Evolutionary conservation across 2,329 filamentous ascomycete species (phyloP), one percentile per base, ranked within the genome.

Genomic region (Scedosporium apiospermum): DNA sequence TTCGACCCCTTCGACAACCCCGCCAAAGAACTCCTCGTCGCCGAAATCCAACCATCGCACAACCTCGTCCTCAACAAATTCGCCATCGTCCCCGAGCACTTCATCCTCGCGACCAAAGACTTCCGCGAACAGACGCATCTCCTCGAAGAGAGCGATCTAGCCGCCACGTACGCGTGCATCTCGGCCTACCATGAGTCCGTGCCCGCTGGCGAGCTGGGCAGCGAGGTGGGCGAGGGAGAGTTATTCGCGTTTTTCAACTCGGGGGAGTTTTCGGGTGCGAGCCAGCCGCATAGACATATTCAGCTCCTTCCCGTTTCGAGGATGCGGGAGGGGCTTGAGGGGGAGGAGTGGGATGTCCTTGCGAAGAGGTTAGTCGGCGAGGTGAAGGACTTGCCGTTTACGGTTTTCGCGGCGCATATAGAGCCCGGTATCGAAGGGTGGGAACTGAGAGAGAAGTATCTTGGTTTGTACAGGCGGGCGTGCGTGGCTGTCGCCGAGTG

Each of bases 21-120:
- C 0, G 68, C 76, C 2, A 76, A 79, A 4, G 75, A 83, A 9
- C 80, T 88, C 63, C 76, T 87, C 44, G 73, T 86, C 53, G 72
- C 80, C 16, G 71, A 73, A 27, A 69, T 89, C 6, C n/a, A 21
- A 9, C 76, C 83, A 0, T 72, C 76, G 7, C 88, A 91, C 71
- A 79, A 81, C 64, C 78, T 91, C 51, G 83, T 91, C 1, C 76
- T 91, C 49, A 91, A 91, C 77, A 91, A 91, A 72, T 91, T 88
- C 68, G 87, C 88, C 58, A 75, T 91, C 58, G 86, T 89, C 41
- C 81, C 83, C 0, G 80, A 86, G 68, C 88, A 91, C 74, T 89
- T 89, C 70, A 89, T 91, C 67, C 79, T 91, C 58, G 82, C 85
- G 0, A 91, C 88, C 0, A 82, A 75, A n/a, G 72, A 75, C 1